Base-by-base conservation (phyloP, 495 filamentous ascomycete species). In the Penicillium egyptiacum region DNA sequence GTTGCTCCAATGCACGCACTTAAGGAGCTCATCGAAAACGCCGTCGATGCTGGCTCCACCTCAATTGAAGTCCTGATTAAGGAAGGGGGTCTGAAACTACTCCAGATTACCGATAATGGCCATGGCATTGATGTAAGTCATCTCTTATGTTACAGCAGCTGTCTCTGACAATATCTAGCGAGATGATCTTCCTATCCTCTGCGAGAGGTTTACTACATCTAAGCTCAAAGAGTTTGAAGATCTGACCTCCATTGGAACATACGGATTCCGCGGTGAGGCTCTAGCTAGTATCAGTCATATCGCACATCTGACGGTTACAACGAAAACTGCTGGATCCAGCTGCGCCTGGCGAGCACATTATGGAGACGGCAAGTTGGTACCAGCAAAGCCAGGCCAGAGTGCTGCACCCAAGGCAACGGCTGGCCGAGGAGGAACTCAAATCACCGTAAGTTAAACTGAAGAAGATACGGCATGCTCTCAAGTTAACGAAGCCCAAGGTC, bases 231-330 rank as follows among this genome's bases (percentile, higher is more conserved):
- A 86, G 33, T 98, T 99, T 61, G 95, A 99, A 68, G 95, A 99
- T 69, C 79, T 99, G 53, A 84, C 85, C 14, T 89, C 85, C 19
- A 98, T 99, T 59, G 86, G 86, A 26, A 98, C 95, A 14, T 99
- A 99, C 69, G 95, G 95, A 26, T 99, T 99, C 68, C 88, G 95
- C 28, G 95, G 95, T 46, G 95, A 99, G 74, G 95, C 95, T 11
- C 74, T 99, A 62, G 95, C 95, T 11, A 97, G 93, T 79, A 99
- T 99, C 70, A 98, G 94, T 66, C 94, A 98, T 73, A 97, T 98
- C 60, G 92, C 95, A 47, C 95, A 98, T 75, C 81, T 99, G 28
- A 91, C 88, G 2, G 89, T 99, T 28, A 97, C 93, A 11, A 98
- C 95, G 1, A 95, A 89, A 72, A 98, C 92, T 10, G 87, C 88